Evolutionary conservation across 2,329 filamentous ascomycete genomes (phyloP).

Genomic region (Phialophora chinensis): DNA sequence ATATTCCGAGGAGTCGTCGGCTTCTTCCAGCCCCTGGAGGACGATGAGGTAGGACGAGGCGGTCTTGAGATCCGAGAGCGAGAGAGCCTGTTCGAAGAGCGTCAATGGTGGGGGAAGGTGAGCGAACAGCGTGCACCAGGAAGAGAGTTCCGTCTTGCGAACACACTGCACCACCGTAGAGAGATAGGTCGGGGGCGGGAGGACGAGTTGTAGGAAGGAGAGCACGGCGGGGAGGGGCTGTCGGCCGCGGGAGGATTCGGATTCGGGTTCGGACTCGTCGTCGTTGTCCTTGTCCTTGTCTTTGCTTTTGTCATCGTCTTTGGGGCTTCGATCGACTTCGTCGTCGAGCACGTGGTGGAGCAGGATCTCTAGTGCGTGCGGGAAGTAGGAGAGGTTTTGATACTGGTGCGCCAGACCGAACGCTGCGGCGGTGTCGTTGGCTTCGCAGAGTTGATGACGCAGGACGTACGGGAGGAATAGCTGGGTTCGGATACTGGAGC

Average conservation of each 20-base stretch:
- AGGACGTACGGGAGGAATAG: constrained; percentile 90
- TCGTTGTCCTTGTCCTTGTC: constrained; percentile 37
- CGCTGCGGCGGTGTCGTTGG: constrained; percentile 77
- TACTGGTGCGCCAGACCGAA: constrained; percentile 84
- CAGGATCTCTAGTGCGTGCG: constrained; percentile 89
- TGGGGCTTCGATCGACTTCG: constrained; percentile 71
- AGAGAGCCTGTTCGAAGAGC: constrained; percentile 89
- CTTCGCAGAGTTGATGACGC: constrained; percentile 73
- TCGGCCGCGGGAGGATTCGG: constrained; percentile 8
- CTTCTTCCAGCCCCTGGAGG: constrained; percentile 76
- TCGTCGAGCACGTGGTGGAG: constrained; percentile 93
- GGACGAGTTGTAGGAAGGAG: constrained; percentile 72
- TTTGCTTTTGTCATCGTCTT: constrained; percentile 41
- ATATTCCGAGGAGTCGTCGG: constrained; percentile 44
- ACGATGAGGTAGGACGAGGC: constrained; percentile 96
- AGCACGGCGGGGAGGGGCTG: constrained; percentile 57
- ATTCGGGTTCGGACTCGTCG: neutral
- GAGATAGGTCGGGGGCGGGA: constrained; percentile 74
- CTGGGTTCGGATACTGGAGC: constrained; percentile 87
- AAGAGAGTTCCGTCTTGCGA: constrained; percentile 92
- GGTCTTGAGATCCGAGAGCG: constrained; percentile 85
- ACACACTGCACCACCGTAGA: constrained; percentile 97
- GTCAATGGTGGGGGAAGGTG: constrained; percentile 89
- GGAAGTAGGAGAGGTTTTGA: constrained; percentile 85
- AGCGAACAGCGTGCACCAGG: constrained; percentile 91